Evolutionary conservation across 176 grass and related monocot genomes (phyloP).

Genomic region (Eleusine indica): DNA sequence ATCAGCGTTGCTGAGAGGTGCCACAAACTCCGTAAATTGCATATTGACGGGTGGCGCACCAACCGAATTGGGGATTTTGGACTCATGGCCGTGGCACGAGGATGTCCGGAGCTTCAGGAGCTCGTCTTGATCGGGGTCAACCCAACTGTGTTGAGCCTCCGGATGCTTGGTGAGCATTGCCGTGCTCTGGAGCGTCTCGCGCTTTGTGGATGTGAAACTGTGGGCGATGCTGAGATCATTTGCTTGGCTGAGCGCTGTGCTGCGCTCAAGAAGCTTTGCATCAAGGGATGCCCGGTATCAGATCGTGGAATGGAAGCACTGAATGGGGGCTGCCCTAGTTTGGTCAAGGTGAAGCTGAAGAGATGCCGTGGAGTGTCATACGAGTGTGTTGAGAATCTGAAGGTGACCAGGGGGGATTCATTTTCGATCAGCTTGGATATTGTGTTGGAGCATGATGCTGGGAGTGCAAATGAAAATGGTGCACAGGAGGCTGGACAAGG

Average conservation of each 20-base stretch:
- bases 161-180: constrained; percentile 75
- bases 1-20: constrained; percentile 67
- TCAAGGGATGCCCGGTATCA: constrained; percentile 91
- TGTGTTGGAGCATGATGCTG: constrained; percentile 54
- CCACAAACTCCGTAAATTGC: constrained; percentile 79
- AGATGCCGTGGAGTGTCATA: constrained; percentile 73
- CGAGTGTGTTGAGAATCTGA: constrained; percentile 65
- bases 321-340: constrained; percentile 69
- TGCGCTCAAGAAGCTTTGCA: constrained; percentile 92
- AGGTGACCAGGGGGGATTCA: constrained; percentile 49
- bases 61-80: constrained; percentile 81
- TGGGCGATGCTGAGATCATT: constrained; percentile 85
- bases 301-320: constrained; percentile 85
- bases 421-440: constrained; percentile 66
- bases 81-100: constrained; percentile 66
- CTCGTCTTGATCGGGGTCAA: constrained; percentile 91
- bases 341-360: constrained; percentile 98
- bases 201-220: constrained; percentile 79
- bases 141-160: constrained; percentile 67
- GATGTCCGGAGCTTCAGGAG: constrained; percentile 75
- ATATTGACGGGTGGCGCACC: constrained; percentile 93
- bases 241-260: constrained; percentile 82
- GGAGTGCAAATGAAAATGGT: constrained; percentile 49
- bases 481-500: constrained; percentile 42
- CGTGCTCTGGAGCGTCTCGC: constrained; percentile 81